These are phyloP conservation scores for Cyclotella cryptica DNA, from an alignment of 108 stramenopile genomes.

Conservation along the genomic window DNA sequence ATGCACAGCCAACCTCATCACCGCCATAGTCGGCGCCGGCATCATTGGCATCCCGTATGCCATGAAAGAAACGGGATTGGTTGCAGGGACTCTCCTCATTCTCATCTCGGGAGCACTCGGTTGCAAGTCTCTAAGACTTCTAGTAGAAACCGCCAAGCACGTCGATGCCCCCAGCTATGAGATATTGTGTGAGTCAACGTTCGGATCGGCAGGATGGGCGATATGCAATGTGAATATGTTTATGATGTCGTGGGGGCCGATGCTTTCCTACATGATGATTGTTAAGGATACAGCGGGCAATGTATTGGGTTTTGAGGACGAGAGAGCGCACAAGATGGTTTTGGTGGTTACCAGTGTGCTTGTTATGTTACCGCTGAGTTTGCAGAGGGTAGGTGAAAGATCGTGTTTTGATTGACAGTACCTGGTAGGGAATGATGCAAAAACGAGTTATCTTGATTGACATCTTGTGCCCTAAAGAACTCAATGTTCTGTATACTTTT, in stretches of 20 bases:
- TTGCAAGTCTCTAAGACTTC: slow-evolving; percentile 73
- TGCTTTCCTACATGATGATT: slow-evolving; percentile 84
- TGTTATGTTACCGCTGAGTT: slow-evolving; percentile 69
- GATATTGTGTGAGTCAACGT: slow-evolving; percentile 73
- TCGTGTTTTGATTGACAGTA: too few species aligned
- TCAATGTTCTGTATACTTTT: too few species aligned
- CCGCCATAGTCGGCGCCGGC: slow-evolving; percentile 87
- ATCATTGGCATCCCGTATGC: slow-evolving; percentile 90
- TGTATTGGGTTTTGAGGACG: slow-evolving; percentile 64
- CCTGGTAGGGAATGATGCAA: too few species aligned
- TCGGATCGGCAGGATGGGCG: slow-evolving; percentile 72
- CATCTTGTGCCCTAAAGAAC: too few species aligned
- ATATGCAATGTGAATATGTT: slow-evolving; percentile 79
- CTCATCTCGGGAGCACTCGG: slow-evolving; percentile 64
- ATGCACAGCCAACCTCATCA: slow-evolving; percentile 78
- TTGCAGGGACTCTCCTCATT: slow-evolving; percentile 64
- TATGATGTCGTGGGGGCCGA: slow-evolving; percentile 81
- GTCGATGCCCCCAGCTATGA: slow-evolving; percentile 74
- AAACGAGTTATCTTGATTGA: neutral
- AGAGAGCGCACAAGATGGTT: slow-evolving; percentile 36
- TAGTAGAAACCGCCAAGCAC: slow-evolving; percentile 87
- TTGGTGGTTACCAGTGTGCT: slow-evolving; percentile 61
- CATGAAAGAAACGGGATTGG: slow-evolving; percentile 73
- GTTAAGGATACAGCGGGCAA: slow-evolving; percentile 78
- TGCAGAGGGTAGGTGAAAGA: slow-evolving; percentile 58